A percentile compares a stretch with the other conserved stretches of the same genome.
These are phyloP conservation scores for Cladosporium halotolerans DNA, from an alignment of 2,329 filamentous ascomycete species.

Conservation along the genomic window DNA sequence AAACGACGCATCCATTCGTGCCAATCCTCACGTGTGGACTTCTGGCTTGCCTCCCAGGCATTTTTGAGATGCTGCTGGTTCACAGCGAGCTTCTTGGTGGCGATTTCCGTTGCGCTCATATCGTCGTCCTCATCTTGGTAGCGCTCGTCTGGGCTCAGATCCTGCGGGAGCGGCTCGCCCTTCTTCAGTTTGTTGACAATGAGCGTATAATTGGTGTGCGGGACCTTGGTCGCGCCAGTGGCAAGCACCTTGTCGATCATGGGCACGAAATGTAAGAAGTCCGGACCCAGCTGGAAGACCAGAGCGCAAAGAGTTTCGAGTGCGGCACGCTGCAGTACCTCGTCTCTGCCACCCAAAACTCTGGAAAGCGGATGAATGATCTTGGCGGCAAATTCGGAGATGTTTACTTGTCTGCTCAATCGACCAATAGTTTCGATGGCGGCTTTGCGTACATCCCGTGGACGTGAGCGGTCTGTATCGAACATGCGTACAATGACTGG, in stretches of 20 bases:
- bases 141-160: slow-evolving; percentile 78
- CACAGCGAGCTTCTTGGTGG: slow-evolving; percentile 89
- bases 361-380: slow-evolving; percentile 91
- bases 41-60: slow-evolving; percentile 94
- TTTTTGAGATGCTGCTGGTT: slow-evolving; percentile 96
- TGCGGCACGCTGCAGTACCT: slow-evolving; percentile 68
- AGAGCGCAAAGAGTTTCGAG: slow-evolving; percentile 91
- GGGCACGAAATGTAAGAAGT: slow-evolving; percentile 89
- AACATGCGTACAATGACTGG: slow-evolving; percentile 92
- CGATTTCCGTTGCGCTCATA: slow-evolving; percentile 71
- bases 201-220: slow-evolving; percentile 85
- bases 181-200: slow-evolving; percentile 90
- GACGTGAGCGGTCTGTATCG: slow-evolving; percentile 55
- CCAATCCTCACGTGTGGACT: slow-evolving; percentile 98
- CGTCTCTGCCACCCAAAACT: slow-evolving; percentile 68
- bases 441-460: slow-evolving; percentile 68
- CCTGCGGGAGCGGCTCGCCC: slow-evolving; percentile 89
- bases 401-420: slow-evolving; percentile 90
- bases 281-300: slow-evolving; percentile 91
- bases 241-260: slow-evolving; percentile 78
- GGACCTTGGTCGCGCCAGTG: slow-evolving; percentile 65
- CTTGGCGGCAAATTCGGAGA: slow-evolving; percentile 92
- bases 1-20: slow-evolving; percentile 97
- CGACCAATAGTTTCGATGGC: slow-evolving; percentile 94
- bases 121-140: slow-evolving; percentile 68